These are phyloP conservation scores for Barnettozyma botsteinii DNA, from an alignment of 805 yeast species.

Conservation along the genomic window DNA sequence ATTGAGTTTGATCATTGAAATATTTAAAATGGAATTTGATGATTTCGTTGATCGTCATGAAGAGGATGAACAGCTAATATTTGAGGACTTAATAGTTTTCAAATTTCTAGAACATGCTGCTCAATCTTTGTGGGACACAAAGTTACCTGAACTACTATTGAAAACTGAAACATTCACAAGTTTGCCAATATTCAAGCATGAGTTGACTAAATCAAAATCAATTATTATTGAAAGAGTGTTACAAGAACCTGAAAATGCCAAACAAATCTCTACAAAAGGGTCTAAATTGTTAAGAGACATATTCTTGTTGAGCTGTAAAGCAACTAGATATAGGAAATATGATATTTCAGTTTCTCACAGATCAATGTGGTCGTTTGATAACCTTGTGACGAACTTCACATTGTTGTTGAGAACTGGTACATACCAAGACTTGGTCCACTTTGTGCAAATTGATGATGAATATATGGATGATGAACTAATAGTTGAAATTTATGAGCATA, in stretches of 20 bases:
- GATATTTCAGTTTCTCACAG: background rate
- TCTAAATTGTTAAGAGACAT: slow-evolving; percentile 8
- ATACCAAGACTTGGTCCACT: slow-evolving; percentile 14
- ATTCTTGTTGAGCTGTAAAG: slow-evolving; percentile 4
- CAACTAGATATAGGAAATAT: background rate
- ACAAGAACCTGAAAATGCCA: background rate
- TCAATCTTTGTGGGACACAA: slow-evolving; percentile 7
- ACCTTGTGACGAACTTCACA: background rate
- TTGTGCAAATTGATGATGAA: slow-evolving; percentile 9
- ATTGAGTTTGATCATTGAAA: slow-evolving; percentile 15
- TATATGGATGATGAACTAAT: slow-evolving; percentile 10
- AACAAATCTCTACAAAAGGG: slow-evolving; percentile 6
- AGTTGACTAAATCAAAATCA: slow-evolving; percentile 16
- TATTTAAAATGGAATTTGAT: slow-evolving; percentile 11
- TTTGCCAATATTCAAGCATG: slow-evolving; percentile 15
- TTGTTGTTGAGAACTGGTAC: slow-evolving; percentile 5
- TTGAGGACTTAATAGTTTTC: slow-evolving; percentile 6
- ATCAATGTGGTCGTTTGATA: slow-evolving; percentile 1
- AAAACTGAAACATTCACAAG: slow-evolving; percentile 1
- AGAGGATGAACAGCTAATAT: background rate
- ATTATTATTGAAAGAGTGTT: background rate
- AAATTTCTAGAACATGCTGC: slow-evolving; percentile 14
- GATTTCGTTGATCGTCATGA: slow-evolving; percentile 1
- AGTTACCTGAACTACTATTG: slow-evolving; percentile 14
- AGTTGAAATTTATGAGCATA: slow-evolving; percentile 3